Evolutionary conservation across 768 basidiomycete genomes (phyloP).

Genomic region (Cubamyces sp.): DNA sequence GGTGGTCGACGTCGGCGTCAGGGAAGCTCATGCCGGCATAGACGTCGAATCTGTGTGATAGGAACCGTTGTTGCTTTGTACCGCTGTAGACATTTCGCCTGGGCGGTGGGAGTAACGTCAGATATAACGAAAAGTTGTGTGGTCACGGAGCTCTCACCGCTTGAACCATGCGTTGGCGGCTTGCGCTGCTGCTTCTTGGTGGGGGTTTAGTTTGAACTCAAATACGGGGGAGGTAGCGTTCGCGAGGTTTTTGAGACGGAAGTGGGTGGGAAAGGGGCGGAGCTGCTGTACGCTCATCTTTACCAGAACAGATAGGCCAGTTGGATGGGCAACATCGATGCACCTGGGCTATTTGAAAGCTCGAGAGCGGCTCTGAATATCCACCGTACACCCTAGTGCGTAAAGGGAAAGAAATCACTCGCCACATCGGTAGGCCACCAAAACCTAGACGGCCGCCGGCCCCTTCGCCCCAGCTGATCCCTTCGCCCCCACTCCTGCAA

Average conservation of each 20-base stretch:
- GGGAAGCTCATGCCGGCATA: slow-evolving; percentile 45
- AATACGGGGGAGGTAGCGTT: slow-evolving; percentile 42
- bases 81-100: slow-evolving; percentile 42
- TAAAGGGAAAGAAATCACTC: too few relatives aligned
- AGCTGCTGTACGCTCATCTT: slow-evolving; percentile 33
- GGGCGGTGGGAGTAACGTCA: neutral
- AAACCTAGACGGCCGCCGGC: too few relatives aligned
- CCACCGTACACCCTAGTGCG: too few relatives aligned
- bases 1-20: slow-evolving; percentile 40
- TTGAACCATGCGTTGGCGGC: slow-evolving; percentile 41
- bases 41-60: slow-evolving; percentile 43
- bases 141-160: slow-evolving; percentile 26
- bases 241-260: slow-evolving; percentile 40
- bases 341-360: neutral
- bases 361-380: neutral
- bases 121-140: neutral
- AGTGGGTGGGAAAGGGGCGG: slow-evolving; percentile 40
- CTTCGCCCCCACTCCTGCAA: too few relatives aligned
- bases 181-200: slow-evolving; percentile 40
- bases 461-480: too few relatives aligned
- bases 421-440: too few relatives aligned
- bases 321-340: neutral
- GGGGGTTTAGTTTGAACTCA: slow-evolving; percentile 39
- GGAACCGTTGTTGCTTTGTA: slow-evolving; percentile 38
- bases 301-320: neutral